These are phyloP conservation scores for Gyrodon lividus DNA, from an alignment of 768 basidiomycete species.

Conservation along the genomic window DNA sequence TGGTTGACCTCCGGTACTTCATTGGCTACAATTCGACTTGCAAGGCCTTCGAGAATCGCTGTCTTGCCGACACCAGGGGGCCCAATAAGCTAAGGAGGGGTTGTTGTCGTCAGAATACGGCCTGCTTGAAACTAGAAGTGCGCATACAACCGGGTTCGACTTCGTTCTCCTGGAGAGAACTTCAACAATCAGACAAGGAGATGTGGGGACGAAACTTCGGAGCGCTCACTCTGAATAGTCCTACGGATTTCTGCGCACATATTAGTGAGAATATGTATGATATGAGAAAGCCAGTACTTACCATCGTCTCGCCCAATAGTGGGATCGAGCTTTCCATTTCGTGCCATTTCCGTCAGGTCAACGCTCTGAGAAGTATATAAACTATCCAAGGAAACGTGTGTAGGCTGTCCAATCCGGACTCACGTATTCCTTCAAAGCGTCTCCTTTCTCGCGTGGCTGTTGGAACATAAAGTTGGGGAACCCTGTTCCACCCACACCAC, in stretches of 20 bases:
- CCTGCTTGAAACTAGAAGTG: not conserved
- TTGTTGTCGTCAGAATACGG: not conserved
- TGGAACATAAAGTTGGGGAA: conserved; percentile 60
- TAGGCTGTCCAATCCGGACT: conserved; percentile 37
- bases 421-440: conserved; percentile 80
- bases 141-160: conserved; percentile 80
- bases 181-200: conserved; percentile 21
- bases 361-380: conserved; percentile 51
- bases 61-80: conserved; percentile 93
- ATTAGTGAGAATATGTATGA: not conserved
- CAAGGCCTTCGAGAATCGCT: conserved; percentile 87
- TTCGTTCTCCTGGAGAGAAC: conserved; percentile 88
- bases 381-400: not conserved
- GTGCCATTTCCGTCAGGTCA: conserved; percentile 83
- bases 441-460: conserved; percentile 73
- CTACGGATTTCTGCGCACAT: conserved; percentile 70
- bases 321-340: conserved; percentile 84
- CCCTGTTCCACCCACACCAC: conserved; percentile 35
- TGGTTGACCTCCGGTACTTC: conserved; percentile 82
- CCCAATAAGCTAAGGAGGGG: conserved; percentile 58
- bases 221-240: conserved; percentile 79
- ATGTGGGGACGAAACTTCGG: not conserved
- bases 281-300: conserved; percentile 14
- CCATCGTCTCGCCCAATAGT: conserved; percentile 89
- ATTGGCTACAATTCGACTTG: conserved; percentile 80